Evolutionary conservation across 306 rosid species (phyloP), one percentile per base, ranked within the genome.

Genomic region (Albizia julibrissin): DNA sequence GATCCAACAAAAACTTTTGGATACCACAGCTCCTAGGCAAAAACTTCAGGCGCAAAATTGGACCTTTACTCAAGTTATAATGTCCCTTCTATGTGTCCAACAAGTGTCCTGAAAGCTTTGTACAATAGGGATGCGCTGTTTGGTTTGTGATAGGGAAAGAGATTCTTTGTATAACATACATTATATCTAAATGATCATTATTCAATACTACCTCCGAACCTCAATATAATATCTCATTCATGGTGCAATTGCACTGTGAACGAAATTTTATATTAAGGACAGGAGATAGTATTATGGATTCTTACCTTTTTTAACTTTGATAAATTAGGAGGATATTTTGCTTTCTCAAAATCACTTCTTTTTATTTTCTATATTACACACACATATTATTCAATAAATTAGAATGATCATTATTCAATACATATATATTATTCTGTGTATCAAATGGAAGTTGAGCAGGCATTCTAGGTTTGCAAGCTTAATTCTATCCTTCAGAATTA

Each of bases 21-120:
- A 37, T 37, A 37, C 8, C 40, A 37, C 1, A 37, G 40, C 40
- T 37, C 8, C 40, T 37, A 6, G 40, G 40, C 40, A 37, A 37
- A 6, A 37, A 37, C 40, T 37, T 37, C 8, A 34, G 39, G 7
- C 7, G 39, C 39, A 5, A 34, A 34, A 5, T 34, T 34, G 1
- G 8, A 34, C 39, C 39, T 34, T 34, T 34, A 37, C 40, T 37
- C 40, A 37, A 37, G 40, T 37, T 37, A 37, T 67, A 46, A 44
- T 82, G 69, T 46, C 8, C 37, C 19, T 67, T 62, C 22, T 54
- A 46, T 24, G 59, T 83, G 69, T 62, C 39, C 49, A 69, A 50
- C 62, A 68, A 31, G 46, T 71, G 24, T 59, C 67, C 73, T 31
- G 10, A 58, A 71, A 61, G 73, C 73, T 76, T 58, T 34, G 10